Percentiles rank a stretch among this genome's conserved stretches.
Evolutionary conservation across 2,329 filamentous ascomycete species (phyloP).

Genomic region (Simplicillium aogashimaense): DNA sequence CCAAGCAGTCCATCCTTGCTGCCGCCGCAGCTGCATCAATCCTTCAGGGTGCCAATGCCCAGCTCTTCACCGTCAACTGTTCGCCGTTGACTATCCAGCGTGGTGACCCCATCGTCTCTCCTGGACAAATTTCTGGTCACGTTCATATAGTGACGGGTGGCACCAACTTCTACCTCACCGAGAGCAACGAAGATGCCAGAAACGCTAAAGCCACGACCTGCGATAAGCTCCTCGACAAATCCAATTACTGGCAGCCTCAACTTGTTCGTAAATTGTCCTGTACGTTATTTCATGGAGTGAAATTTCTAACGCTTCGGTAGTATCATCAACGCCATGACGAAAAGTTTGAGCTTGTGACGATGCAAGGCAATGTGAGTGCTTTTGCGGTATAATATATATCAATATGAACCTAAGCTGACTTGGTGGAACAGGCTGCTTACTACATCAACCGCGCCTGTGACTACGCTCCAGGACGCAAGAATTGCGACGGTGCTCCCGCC

Average conservation of each 20-base stretch:
- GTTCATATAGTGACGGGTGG: conserved; percentile 54
- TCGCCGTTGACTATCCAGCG: conserved; percentile 26
- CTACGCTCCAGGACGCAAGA: conserved; percentile 12
- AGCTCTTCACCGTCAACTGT: conserved; percentile 18
- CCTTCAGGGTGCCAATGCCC: background rate
- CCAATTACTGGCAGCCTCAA: conserved; percentile 60
- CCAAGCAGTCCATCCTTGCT: background rate
- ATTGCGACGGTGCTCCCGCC: conserved; percentile 10
- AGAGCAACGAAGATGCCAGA: conserved; percentile 41
- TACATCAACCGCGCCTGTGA: conserved; percentile 18
- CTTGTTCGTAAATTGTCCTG: conserved; percentile 17
- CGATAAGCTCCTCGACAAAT: conserved; percentile 49
- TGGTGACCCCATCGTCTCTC: conserved; percentile 48
- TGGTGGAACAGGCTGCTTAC: conserved; percentile 12
- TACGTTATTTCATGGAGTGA: too few species aligned
- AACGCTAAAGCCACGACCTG: conserved; percentile 55
- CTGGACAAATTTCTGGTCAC: conserved; percentile 43
- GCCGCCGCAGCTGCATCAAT: background rate
- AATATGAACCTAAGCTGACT: background rate
- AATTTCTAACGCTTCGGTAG: too few species aligned
- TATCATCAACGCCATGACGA: conserved; percentile 42
- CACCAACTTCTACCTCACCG: conserved; percentile 45
- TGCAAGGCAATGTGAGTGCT: conserved; percentile 16
- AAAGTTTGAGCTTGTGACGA: conserved; percentile 33
- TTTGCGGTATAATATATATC: too few species aligned